A percentile compares a stretch with the other conserved stretches of the same genome.
Conservation (phyloP, 768 basidiomycete genomes). For the Leccinum boreale region DNA sequence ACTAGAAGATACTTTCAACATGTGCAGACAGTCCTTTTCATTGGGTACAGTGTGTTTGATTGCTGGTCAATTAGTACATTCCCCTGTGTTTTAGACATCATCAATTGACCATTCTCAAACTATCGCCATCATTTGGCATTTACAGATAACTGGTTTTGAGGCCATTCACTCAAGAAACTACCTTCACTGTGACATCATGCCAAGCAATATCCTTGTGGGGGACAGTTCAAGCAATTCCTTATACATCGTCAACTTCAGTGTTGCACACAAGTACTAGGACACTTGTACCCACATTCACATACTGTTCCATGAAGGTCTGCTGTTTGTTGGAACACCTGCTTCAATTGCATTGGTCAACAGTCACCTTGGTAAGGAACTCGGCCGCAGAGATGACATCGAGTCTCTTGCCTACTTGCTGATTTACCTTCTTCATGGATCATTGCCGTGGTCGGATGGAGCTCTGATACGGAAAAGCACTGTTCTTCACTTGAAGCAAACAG, state of each 20-base stretch:
- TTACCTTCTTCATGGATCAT: neutral
- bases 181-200: neutral
- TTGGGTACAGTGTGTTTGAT: neutral
- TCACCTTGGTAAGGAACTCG: neutral
- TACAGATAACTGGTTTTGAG: neutral
- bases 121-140: neutral
- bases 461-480: neutral
- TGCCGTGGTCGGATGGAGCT: neutral
- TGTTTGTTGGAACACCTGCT: neutral
- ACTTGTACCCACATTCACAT: neutral
- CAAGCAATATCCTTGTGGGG: neutral
- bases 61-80: neutral
- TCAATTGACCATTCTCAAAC: neutral
- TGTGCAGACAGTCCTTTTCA: too few species aligned
- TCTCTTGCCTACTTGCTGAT: neutral
- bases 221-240: neutral
- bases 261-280: neutral
- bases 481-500: neutral
- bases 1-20: too few species aligned
- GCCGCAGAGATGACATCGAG: neutral
- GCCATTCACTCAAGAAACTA: neutral
- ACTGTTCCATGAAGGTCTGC: neutral
- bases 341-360: too few species aligned
- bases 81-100: neutral
- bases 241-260: neutral